These are phyloP conservation scores for Cajanus cajan DNA, from an alignment of 306 rosid species.

Conservation along the genomic window DNA sequence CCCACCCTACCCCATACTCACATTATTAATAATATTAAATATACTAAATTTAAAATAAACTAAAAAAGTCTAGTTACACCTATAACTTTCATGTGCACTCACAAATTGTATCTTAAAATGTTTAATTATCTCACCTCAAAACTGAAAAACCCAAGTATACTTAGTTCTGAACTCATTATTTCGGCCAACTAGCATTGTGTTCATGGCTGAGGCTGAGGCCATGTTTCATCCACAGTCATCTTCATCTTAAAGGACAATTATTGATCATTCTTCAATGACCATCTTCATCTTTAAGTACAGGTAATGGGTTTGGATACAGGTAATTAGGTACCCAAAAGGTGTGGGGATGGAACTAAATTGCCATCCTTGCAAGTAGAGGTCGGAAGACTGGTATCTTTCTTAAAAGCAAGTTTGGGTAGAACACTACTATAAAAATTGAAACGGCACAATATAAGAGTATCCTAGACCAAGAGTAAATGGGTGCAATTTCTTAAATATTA, in stretches of 20 bases:
- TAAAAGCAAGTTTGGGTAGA: neutral
- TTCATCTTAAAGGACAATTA: neutral
- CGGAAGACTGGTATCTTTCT: neutral
- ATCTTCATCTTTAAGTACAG: neutral
- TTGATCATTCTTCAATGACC: neutral
- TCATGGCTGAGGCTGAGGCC: neutral
- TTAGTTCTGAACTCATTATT: no score
- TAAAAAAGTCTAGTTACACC: neutral
- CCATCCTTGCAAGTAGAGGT: neutral
- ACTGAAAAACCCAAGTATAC: neutral
- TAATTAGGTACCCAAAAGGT: neutral
- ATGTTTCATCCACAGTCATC: neutral
- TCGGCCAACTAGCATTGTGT: no score
- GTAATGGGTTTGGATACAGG: neutral
- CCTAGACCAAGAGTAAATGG: no score
- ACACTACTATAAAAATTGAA: neutral
- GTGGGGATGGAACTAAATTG: neutral
- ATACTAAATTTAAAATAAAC: neutral
- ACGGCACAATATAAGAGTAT: neutral
- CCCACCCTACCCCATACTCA: neutral
- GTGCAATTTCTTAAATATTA: no score
- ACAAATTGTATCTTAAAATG: neutral
- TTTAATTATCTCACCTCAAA: neutral
- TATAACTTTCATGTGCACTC: neutral
- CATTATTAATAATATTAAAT: neutral